Conservation (phyloP, 495 filamentous ascomycete genomes). For the Aspergillus funiculosus region DNA sequence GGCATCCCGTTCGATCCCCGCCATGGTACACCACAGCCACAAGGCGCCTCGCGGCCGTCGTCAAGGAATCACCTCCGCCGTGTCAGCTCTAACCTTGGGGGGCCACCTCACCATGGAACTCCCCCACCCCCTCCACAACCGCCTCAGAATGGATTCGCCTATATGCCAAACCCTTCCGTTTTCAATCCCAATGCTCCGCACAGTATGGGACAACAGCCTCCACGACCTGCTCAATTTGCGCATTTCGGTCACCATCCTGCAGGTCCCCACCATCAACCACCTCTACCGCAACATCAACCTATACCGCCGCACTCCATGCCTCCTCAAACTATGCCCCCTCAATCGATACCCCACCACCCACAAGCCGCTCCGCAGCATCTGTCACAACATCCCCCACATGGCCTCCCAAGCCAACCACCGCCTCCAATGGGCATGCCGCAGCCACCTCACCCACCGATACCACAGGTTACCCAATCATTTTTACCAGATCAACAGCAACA, state of each 20-base stretch:
- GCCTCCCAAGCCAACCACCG: slow-evolving; percentile 23
- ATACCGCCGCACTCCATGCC: slow-evolving; percentile 32
- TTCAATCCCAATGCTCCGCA: slow-evolving; percentile 66
- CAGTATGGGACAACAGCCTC: slow-evolving; percentile 36
- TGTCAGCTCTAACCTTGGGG: slow-evolving; percentile 67
- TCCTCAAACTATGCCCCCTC: slow-evolving; percentile 28
- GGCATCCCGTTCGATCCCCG: slow-evolving; percentile 65
- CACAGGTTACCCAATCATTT: slow-evolving; percentile 60
- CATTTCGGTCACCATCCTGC: slow-evolving; percentile 39
- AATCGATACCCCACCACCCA: slow-evolving; percentile 27
- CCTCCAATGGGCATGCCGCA: slow-evolving; percentile 34
- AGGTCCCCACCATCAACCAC: slow-evolving; percentile 32
- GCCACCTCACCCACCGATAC: slow-evolving; percentile 49
- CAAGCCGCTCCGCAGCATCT: slow-evolving; percentile 32
- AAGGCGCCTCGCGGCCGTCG: slow-evolving; percentile 67
- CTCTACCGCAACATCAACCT: slow-evolving; percentile 28
- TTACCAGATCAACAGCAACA: slow-evolving; percentile 59
- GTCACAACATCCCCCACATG: slow-evolving; percentile 40
- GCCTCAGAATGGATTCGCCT: slow-evolving; percentile 70
- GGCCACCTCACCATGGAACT: slow-evolving; percentile 55
- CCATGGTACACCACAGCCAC: slow-evolving; percentile 75
- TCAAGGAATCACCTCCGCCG: slow-evolving; percentile 75
- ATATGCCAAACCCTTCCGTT: slow-evolving; percentile 79
- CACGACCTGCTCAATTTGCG: slow-evolving; percentile 43
- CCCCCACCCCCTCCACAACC: slow-evolving; percentile 53